Evolutionary conservation across 176 grass and related monocot genomes (phyloP).

Genomic region (Aegilops speltoides): DNA sequence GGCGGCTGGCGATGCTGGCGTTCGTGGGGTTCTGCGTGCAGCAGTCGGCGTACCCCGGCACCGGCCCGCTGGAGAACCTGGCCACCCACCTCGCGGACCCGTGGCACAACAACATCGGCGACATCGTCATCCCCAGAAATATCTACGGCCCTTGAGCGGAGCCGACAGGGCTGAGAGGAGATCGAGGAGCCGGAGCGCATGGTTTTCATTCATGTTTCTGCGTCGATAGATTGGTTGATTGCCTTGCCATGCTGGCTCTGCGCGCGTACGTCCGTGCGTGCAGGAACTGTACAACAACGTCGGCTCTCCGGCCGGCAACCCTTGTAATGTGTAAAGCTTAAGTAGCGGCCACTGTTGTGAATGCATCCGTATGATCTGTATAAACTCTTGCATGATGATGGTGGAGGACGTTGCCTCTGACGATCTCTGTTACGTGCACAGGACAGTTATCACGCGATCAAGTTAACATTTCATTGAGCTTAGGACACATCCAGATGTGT

Average conservation of each 20-base stretch:
- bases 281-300: constrained; percentile 26
- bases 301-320: neutral
- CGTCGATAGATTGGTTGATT: neutral
- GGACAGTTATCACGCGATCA: neutral
- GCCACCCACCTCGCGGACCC: constrained; percentile 85
- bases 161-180: neutral
- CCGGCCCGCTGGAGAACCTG: constrained; percentile 93
- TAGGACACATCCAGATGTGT: too few relatives aligned
- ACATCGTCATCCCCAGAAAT: constrained; percentile 84
- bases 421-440: too few relatives aligned
- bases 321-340: constrained; percentile 41
- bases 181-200: neutral
- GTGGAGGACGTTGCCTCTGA: too few relatives aligned
- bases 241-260: neutral
- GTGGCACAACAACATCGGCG: constrained; percentile 99
- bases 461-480: neutral
- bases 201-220: neutral
- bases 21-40: constrained; percentile 98
- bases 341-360: constrained; percentile 21
- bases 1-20: constrained; percentile 82
- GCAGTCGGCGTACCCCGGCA: constrained; percentile 91
- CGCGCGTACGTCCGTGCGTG: neutral
- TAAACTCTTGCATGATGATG: neutral
- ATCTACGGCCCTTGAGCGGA: constrained; percentile 50
- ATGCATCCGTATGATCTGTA: neutral